A percentile compares a stretch with the other conserved stretches of the same genome.
phyloP scores from a whole-genome alignment of 2,329 filamentous ascomycete species.

The Fusarium acutatum region DNA sequence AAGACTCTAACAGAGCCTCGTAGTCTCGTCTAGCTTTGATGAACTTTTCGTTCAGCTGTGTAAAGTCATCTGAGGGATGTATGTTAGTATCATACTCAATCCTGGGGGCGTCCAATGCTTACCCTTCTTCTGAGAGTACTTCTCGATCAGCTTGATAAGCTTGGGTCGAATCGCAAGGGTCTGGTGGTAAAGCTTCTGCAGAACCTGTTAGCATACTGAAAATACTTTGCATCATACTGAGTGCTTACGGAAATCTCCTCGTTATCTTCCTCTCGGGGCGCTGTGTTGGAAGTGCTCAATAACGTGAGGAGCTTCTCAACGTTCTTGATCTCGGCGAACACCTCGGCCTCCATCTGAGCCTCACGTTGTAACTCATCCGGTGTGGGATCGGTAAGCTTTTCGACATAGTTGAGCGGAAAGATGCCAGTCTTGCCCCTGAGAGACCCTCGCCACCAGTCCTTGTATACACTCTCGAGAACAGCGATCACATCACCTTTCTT shows the following conservation, averaged over 20 bases:
- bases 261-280: slow-evolving; percentile 86
- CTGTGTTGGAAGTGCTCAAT: slow-evolving; percentile 85
- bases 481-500: slow-evolving; percentile 97
- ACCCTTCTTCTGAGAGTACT: slow-evolving; percentile 98
- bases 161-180: slow-evolving; percentile 95
- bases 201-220: slow-evolving; percentile 43
- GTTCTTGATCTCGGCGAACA: slow-evolving; percentile 72
- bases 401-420: slow-evolving; percentile 98
- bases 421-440: slow-evolving; percentile 95
- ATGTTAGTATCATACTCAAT: not conserved
- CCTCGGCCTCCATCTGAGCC: slow-evolving; percentile 88
- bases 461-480: slow-evolving; percentile 96
- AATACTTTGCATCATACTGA: no score
- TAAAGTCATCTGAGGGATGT: slow-evolving; percentile 77
- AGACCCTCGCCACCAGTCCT: slow-evolving; percentile 99
- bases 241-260: slow-evolving; percentile 86
- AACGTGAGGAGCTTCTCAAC: slow-evolving; percentile 81
- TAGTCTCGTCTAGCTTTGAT: slow-evolving; percentile 98
- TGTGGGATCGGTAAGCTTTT: slow-evolving; percentile 95
- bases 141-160: slow-evolving; percentile 96
- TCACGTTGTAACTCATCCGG: slow-evolving; percentile 93
- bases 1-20: slow-evolving; percentile 92
- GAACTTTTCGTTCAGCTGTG: slow-evolving; percentile 98
- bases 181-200: slow-evolving; percentile 83
- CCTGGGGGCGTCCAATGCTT: not conserved